Base-by-base conservation (phyloP, 1,139 yeast species). In the Geotrichum histeridarum region DNA sequence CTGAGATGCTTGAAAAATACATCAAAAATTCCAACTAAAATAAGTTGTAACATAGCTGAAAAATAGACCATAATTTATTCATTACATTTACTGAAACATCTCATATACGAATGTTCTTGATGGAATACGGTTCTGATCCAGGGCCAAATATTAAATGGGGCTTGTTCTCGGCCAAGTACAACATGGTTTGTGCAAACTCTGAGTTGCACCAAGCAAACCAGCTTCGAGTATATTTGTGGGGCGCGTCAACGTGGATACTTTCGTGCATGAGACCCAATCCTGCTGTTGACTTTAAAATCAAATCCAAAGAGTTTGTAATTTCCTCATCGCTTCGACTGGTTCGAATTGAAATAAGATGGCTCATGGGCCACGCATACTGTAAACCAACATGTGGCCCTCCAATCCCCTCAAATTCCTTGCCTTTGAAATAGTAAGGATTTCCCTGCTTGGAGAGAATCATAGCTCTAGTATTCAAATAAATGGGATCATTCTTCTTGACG, bases 171-270 rank as follows among this genome's bases (percentile, higher is more conserved):
- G 95, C 93, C 61, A 89, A 73, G 64, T 88, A 83, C 51, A 89
- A 67, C 8, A 89, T 83, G 0, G 95, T 85, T 67, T 86, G 86
- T 9, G 93, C 96, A 70, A 89, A 88, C 68, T 89, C 96, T 0
- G 95, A 83, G 66, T 89, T 90, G 63, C 95, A 88, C 96, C 96
- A 90, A 2, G 96, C 86, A 72, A 90, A 90, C 96, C 96, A 89
- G 1, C 91, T 79, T 56, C 95, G 73, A 0, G 95, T 85, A 60
- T 59, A 73, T 4, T 65, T 59, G 31, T 63, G 55, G 0, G 73
- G 73, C 1, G 78, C 71, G 61, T 84, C 78, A 2, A 88, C 95
- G 60, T 86, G 73, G 4, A 89, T 81, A 59, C 87, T 80, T 70
- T 89, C 96, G 65, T 89, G 96, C 82, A 89, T 83, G 56, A 89